These are phyloP conservation scores for Metschnikowia arizonensis DNA, from an alignment of 805 yeast genomes.

Conservation along the genomic window DNA sequence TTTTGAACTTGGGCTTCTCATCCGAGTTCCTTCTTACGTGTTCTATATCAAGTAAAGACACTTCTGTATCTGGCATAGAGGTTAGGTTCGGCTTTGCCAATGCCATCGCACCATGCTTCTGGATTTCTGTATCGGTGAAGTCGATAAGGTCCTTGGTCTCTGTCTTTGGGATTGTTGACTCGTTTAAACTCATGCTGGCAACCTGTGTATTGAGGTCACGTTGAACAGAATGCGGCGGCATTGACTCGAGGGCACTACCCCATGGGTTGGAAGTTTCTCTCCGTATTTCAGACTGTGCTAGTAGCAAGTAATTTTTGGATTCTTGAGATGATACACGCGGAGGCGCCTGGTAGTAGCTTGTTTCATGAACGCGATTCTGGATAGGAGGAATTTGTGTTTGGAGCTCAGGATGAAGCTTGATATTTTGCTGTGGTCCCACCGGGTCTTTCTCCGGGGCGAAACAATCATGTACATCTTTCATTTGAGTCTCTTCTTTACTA, in stretches of 20 bases:
- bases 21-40: conserved; percentile 9
- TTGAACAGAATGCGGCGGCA: not conserved
- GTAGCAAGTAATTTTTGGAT: not conserved
- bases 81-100: not conserved
- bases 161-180: not conserved
- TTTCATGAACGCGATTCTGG: not conserved
- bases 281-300: not conserved
- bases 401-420: not conserved
- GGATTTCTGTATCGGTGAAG: not conserved
- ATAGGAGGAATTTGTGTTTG: not conserved
- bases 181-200: conserved; percentile 1
- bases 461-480: not conserved
- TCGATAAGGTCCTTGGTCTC: not conserved
- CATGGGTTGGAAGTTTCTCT: conserved; percentile 17
- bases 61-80: not conserved
- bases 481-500: not conserved
- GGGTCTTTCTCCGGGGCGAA: not conserved
- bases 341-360: not conserved
- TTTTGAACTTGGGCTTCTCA: conserved; percentile 30
- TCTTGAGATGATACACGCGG: not conserved
- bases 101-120: not conserved
- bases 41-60: conserved; percentile 21
- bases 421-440: not conserved
- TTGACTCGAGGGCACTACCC: conserved; percentile 11
- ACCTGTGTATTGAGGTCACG: not conserved